Evolutionary conservation across 768 basidiomycete genomes (phyloP), one percentile per base, ranked within the genome.

Genomic region (Boletus speciosus): DNA sequence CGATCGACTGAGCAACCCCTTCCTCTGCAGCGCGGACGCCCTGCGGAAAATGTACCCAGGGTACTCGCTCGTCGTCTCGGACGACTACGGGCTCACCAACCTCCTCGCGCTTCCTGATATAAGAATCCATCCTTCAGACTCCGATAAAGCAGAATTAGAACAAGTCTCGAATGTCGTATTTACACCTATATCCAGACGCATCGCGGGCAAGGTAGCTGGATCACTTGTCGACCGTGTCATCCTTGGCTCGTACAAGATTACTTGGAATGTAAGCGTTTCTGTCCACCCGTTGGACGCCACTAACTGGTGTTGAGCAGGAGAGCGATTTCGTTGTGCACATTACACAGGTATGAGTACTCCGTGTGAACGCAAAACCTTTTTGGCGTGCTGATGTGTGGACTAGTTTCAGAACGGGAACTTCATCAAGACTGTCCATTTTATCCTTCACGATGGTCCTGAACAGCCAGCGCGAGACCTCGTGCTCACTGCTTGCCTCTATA

Each of bases 371-470:
- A 32, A n/a, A 35, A 15, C 8, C 5, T 29, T 27, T 16, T 27
- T 16, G 38, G 23, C 25, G 38, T 27, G 23, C 52, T 52, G 47
- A 59, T 52, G n/a, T 35, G 31, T 38, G 10, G 6, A 11, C 29
- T 37, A 77, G 78, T 73, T 67, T 57, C 68, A 65, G 16, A 43
- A 54, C 5, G 63, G 61, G 1, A 58, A 65, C 31, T 56, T 62
- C 21, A 16, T 34, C 25, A 63, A 49, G 49, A 71, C 63, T 0
- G 71, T 76, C 37, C 71, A 74, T 46, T 84, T 78, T 59, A 70
- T 90, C 43, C 72, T 90, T 19, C 83, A 88, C 60, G 74, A 87
- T 47, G 86, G 85, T 8, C 63, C 61, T 69, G 78, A 84, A 49
- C 79, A 81, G 10, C 74, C 73, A 3, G 67, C 75, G 10, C 77